These are phyloP conservation scores for Coniophora puteana DNA, from an alignment of 1,284 basidiomycete genomes.

Conservation along the genomic window DNA sequence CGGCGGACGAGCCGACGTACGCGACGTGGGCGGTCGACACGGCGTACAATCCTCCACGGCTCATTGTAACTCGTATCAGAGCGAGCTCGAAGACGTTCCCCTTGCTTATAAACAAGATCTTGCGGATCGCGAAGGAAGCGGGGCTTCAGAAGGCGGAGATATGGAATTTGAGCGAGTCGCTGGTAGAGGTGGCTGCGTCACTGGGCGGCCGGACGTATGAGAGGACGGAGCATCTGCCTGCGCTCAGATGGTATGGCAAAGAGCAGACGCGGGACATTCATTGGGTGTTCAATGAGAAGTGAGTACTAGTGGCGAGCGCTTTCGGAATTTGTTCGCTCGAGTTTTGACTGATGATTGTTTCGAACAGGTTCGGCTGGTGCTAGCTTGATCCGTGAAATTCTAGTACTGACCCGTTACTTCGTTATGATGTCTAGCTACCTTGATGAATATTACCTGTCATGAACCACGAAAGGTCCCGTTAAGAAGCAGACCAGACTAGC, in stretches of 20 bases:
- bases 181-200: conserved; percentile 29
- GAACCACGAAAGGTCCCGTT: too few relatives aligned
- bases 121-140: conserved; percentile 34
- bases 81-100: conserved; percentile 34
- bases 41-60: conserved; percentile 27
- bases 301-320: conserved; percentile 8
- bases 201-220: conserved; percentile 36
- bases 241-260: conserved; percentile 55
- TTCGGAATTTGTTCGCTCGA: neutral
- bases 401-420: too few relatives aligned
- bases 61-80: conserved; percentile 51
- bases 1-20: conserved; percentile 25
- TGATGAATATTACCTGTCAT: too few relatives aligned
- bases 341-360: neutral
- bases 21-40: conserved; percentile 55
- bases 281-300: conserved; percentile 60
- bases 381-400: too few relatives aligned
- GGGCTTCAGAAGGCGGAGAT: conserved; percentile 45
- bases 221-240: conserved; percentile 47
- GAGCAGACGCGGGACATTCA: conserved; percentile 34
- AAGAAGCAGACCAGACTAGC: too few relatives aligned
- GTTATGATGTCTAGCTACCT: too few relatives aligned
- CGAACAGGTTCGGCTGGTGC: conserved; percentile 19
- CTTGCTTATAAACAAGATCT: conserved; percentile 34
- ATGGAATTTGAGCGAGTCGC: conserved; percentile 45